Evolutionary conservation across 139 green algal genomes (phyloP).

Genomic region (Dunaliella primolecta): DNA sequence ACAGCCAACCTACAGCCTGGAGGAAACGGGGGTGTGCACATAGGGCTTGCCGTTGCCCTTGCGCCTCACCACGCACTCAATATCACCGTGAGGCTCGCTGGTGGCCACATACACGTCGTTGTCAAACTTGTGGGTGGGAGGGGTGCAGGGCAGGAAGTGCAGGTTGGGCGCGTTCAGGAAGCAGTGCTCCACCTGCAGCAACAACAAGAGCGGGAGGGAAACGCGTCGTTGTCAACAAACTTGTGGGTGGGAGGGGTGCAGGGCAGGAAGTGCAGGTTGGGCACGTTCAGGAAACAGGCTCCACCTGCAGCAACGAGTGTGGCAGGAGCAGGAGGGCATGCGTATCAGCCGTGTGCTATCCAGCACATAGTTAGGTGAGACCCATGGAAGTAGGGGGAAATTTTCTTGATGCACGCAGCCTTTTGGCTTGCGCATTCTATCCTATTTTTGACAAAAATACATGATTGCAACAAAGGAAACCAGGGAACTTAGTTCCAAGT

Average conservation of each 20-base stretch:
- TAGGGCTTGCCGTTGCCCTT: constrained; percentile 11
- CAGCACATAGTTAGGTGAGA: too few relatives aligned
- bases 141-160: constrained; percentile 88
- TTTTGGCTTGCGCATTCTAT: too few relatives aligned
- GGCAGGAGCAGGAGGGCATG: too few relatives aligned
- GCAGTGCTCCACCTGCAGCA: constrained; percentile 70
- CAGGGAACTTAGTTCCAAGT: too few relatives aligned
- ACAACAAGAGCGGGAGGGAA: constrained; percentile 71
- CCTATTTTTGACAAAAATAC: too few relatives aligned
- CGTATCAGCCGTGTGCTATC: too few relatives aligned
- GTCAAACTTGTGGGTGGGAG: constrained; percentile 73
- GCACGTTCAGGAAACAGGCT: constrained; percentile 91
- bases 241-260: constrained; percentile 52
- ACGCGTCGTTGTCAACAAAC: constrained; percentile 95
- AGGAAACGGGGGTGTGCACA: too few relatives aligned
- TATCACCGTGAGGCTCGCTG: constrained; percentile 87
- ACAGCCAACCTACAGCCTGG: too few relatives aligned
- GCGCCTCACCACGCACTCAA: constrained; percentile 64
- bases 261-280: constrained; percentile 96
- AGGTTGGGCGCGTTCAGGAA: constrained; percentile 95
- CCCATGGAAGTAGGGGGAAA: too few relatives aligned
- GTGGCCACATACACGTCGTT: constrained; percentile 95
- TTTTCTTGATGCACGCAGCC: too few relatives aligned
- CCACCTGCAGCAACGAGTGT: too few relatives aligned
- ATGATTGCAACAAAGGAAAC: too few relatives aligned